Conservation (phyloP, 208 protist species). For the Histomonas meleagridis region DNA sequence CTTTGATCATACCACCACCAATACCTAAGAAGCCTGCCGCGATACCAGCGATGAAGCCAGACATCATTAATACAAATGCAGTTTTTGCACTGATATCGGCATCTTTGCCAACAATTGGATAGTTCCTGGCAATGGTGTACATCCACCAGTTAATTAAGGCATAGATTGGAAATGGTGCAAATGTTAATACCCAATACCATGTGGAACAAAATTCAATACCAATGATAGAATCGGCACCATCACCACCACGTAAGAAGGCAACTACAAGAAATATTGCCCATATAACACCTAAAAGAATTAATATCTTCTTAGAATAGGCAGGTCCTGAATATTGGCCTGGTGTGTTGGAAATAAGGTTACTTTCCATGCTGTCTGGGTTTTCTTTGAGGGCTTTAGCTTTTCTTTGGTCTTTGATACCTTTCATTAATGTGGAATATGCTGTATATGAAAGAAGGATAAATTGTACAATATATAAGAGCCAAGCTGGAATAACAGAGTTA, state of each 20-base stretch:
- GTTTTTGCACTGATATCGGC: background rate
- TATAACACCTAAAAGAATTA: background rate
- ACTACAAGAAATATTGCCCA: background rate
- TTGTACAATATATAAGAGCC: conserved; percentile 31
- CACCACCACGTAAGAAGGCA: background rate
- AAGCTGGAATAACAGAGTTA: conserved; percentile 37
- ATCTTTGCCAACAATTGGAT: background rate
- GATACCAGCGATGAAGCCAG: background rate
- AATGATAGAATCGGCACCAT: background rate
- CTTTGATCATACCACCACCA: conserved; percentile 39
- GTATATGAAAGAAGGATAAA: conserved; percentile 39
- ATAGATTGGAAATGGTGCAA: conserved; percentile 26
- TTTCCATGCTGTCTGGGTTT: background rate
- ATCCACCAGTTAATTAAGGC: background rate
- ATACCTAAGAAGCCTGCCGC: conserved; percentile 23
- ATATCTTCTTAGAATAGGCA: background rate
- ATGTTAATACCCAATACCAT: background rate
- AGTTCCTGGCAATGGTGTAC: background rate
- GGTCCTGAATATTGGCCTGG: background rate
- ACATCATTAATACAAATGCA: background rate
- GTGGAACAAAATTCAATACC: conserved; percentile 30
- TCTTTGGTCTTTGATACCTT: background rate
- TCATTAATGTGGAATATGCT: background rate
- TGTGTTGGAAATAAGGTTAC: too few relatives aligned
- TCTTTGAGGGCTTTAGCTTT: background rate